These are phyloP conservation scores for Fomitopsis palustris DNA, from an alignment of 1,284 basidiomycete species.

Conservation along the genomic window DNA sequence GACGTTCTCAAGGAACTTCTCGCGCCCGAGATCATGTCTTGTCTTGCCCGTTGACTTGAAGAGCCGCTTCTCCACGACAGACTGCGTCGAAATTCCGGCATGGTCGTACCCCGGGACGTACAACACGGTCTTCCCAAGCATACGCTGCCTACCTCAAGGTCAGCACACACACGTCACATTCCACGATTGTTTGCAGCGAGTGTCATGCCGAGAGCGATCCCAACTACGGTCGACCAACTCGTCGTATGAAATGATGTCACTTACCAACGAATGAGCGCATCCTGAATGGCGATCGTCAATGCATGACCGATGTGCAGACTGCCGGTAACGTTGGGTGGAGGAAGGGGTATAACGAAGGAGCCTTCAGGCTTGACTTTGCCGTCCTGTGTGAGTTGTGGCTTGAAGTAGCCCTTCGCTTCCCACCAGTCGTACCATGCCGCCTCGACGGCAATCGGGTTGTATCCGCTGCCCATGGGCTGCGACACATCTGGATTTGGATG, in stretches of 20 bases:
- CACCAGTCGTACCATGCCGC: slow-evolving; percentile 99
- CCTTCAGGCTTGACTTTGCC: slow-evolving; percentile 60
- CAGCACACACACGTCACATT: background rate
- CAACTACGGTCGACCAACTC: too few relatives aligned
- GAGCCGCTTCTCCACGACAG: slow-evolving; percentile 93
- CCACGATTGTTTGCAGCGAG: too few relatives aligned
- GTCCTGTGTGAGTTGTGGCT: slow-evolving; percentile 65
- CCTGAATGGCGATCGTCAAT: slow-evolving; percentile 91
- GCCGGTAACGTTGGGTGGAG: slow-evolving; percentile 99
- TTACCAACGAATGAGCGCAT: slow-evolving; percentile 84
- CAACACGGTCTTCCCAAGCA: slow-evolving; percentile 90
- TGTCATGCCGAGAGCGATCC: too few relatives aligned
- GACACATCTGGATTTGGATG: slow-evolving; percentile 57
- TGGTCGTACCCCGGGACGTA: slow-evolving; percentile 98
- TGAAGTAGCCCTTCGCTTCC: slow-evolving; percentile 88
- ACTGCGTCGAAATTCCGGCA: slow-evolving; percentile 98
- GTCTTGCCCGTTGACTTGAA: slow-evolving; percentile 84
- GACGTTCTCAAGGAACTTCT: slow-evolving; percentile 89
- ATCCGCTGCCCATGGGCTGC: slow-evolving; percentile 84
- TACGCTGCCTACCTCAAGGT: slow-evolving; percentile 71
- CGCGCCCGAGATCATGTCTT: slow-evolving; percentile 92
- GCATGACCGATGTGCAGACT: slow-evolving; percentile 97
- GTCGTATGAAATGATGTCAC: slow-evolving; percentile 30
- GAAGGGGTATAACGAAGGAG: slow-evolving; percentile 85
- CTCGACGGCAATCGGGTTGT: slow-evolving; percentile 95